Base-by-base conservation (phyloP, 2,329 filamentous ascomycete species). In the Metarhizium humberi region DNA sequence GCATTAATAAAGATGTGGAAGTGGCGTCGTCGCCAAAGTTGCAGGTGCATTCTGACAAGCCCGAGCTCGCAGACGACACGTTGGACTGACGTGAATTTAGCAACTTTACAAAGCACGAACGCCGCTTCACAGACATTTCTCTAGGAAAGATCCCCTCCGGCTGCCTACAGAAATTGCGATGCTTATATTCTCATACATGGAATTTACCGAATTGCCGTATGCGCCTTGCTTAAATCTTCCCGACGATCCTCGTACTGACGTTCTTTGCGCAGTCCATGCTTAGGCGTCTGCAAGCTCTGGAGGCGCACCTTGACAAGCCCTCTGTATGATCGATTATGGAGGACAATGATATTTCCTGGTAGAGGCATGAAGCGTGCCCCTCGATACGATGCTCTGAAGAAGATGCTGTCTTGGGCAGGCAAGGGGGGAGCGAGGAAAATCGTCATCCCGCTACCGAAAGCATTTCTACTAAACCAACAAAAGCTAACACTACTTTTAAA, bases 131-230 rank as follows among this genome's bases (percentile, higher is more conserved):
- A 55, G 58, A 13, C 65, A 63, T 18, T 74, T 67, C 54, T 64
- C 55, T 38, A 67, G 64, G 32, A 62, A 62, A 40, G 71, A 74
- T 54, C 72, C 72, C 2, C 50, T 74, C 14, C 60, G 59, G 25
- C 63, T 73, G 29, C 72, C 72, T 0, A 55, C 63, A 3, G 72
- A 74, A 50, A 62, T 74, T 52, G 59, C 73, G 7, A 62, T 70
- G 30, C 60, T 66, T 14, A 69, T 74, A 7, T 69, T 73, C 40
- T 62, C 61, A 14, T 65, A 64, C 43, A 57, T 74, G 8, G 68
- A 70, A 51, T 63, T 73, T n/a, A 52, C 59, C 4, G 61, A 65
- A 11, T 57, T 69, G 11, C 63, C 69, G 66, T 70, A 62, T 38
- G 62, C 59, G 6, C 36, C 29, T 25, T 18, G 20, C 20, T 18